A percentile compares a stretch with the other conserved stretches of the same genome.
Evolutionary conservation across 306 rosid genomes (phyloP).

Genomic region (Acacia acuminata): DNA sequence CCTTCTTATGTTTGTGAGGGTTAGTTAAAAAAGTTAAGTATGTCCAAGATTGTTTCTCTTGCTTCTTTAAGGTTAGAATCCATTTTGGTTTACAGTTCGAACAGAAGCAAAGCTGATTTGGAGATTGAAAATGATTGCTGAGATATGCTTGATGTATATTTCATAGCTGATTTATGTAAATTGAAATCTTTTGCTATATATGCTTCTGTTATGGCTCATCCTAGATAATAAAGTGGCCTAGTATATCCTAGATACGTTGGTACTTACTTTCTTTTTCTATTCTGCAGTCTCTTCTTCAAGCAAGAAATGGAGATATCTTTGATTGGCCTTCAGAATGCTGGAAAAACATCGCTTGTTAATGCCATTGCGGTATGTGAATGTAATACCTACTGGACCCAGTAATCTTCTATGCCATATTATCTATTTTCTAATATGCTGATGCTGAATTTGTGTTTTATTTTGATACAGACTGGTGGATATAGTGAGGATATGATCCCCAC

Average conservation of each 20-base stretch:
- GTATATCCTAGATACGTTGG: not conserved
- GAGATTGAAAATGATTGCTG: not conserved
- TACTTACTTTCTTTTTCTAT: not conserved
- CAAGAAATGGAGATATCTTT: slow-evolving; percentile 80
- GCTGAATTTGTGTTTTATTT: slow-evolving; percentile 25
- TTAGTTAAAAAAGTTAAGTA: not conserved
- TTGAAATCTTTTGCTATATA: not conserved
- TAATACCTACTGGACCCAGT: not conserved
- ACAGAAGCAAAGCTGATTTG: not conserved
- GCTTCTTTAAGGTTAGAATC: not conserved
- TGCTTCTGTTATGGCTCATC: not conserved
- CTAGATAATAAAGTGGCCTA: not conserved
- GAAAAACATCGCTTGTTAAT: slow-evolving; percentile 75
- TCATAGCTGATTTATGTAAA: not conserved
- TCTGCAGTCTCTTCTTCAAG: slow-evolving; percentile 61
- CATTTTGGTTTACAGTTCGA: not conserved
- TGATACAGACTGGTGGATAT: slow-evolving; percentile 62
- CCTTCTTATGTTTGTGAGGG: not conserved
- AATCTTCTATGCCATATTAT: not conserved
- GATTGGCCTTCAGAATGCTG: slow-evolving; percentile 82
- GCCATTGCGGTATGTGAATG: slow-evolving; percentile 67
- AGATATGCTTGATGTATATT: not conserved
- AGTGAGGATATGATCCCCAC: slow-evolving; percentile 83
- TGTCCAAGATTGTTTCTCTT: not conserved
- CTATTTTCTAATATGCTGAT: slow-evolving; percentile 26